These are phyloP conservation scores for Cyclotella baltica DNA, from an alignment of 108 stramenopile species.

Conservation along the genomic window DNA sequence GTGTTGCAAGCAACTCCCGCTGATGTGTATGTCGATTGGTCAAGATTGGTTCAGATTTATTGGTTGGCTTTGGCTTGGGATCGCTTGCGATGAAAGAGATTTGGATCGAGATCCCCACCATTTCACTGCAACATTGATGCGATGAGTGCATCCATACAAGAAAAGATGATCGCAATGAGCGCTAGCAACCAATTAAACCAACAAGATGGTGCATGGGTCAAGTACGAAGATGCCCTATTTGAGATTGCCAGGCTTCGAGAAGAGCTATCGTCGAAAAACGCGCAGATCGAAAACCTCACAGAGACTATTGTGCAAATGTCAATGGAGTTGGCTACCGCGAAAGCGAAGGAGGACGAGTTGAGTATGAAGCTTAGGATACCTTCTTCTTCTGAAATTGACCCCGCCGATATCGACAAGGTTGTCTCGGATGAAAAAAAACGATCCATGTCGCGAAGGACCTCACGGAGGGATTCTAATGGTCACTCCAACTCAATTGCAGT, in stretches of 20 bases:
- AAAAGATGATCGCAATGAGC: too few relatives aligned
- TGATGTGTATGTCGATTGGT: too few relatives aligned
- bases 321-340: slow-evolving; percentile 5
- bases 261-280: slow-evolving; percentile 1
- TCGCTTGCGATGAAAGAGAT: too few relatives aligned
- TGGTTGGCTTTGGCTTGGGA: too few relatives aligned
- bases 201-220: background rate
- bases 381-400: slow-evolving; percentile 5
- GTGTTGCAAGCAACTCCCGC: too few relatives aligned
- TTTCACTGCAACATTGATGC: too few relatives aligned
- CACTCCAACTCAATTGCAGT: slow-evolving; percentile 5
- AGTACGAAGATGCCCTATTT: slow-evolving; percentile 7
- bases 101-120: too few relatives aligned
- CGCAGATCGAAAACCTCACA: slow-evolving; percentile 15
- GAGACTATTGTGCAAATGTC: slow-evolving; percentile 19
- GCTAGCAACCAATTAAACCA: too few relatives aligned
- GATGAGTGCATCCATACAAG: too few relatives aligned
- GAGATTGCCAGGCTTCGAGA: slow-evolving; percentile 15
- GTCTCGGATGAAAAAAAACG: background rate
- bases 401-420: too few relatives aligned
- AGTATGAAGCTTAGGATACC: slow-evolving; percentile 1
- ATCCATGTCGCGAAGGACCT: background rate
- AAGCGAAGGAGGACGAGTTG: slow-evolving; percentile 10
- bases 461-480: background rate
- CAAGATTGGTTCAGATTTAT: too few relatives aligned